Evolutionary conservation across 495 filamentous ascomycete genomes (phyloP).

Genomic region (Aspergillus haitiensis): DNA sequence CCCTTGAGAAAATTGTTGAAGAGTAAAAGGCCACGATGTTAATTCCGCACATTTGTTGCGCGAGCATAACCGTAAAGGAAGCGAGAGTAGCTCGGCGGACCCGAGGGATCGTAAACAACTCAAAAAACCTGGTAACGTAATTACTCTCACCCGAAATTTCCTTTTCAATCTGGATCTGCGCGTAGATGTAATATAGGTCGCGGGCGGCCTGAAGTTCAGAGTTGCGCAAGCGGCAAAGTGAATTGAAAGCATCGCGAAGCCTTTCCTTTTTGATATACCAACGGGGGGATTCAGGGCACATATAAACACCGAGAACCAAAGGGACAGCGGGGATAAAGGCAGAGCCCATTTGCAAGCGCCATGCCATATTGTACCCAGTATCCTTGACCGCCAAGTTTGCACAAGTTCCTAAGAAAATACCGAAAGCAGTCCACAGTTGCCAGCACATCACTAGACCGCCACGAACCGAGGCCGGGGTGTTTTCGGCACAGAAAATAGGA

Average conservation of each 20-base stretch:
- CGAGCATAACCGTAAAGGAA: slow-evolving; percentile 67
- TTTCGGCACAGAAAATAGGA: slow-evolving; percentile 77
- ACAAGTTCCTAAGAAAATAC: slow-evolving; percentile 69
- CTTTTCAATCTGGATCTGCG: slow-evolving; percentile 57
- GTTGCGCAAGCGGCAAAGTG: slow-evolving; percentile 61
- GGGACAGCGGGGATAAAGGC: slow-evolving; percentile 75
- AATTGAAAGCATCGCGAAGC: slow-evolving; percentile 57
- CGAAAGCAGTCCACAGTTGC: slow-evolving; percentile 80
- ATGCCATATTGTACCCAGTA: slow-evolving; percentile 54
- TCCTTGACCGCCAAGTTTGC: slow-evolving; percentile 68
- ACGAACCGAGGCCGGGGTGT: slow-evolving; percentile 68
- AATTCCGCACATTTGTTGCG: slow-evolving; percentile 83
- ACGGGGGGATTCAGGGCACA: slow-evolving; percentile 69
- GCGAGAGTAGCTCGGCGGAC: slow-evolving; percentile 66
- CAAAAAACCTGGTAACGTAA: slow-evolving; percentile 57
- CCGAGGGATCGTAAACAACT: slow-evolving; percentile 69
- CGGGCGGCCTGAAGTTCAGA: slow-evolving; percentile 61
- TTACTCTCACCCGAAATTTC: slow-evolving; percentile 47
- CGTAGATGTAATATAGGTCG: slow-evolving; percentile 66
- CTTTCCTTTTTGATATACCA: slow-evolving; percentile 65
- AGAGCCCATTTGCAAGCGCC: slow-evolving; percentile 78
- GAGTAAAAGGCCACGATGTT: slow-evolving; percentile 84
- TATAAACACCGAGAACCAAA: slow-evolving; percentile 59
- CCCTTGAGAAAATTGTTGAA: slow-evolving; percentile 67
- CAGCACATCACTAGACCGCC: slow-evolving; percentile 82